Evolutionary conservation across 2,329 filamentous ascomycete species (phyloP).

Genomic region (Paramyrothecium roridum): DNA sequence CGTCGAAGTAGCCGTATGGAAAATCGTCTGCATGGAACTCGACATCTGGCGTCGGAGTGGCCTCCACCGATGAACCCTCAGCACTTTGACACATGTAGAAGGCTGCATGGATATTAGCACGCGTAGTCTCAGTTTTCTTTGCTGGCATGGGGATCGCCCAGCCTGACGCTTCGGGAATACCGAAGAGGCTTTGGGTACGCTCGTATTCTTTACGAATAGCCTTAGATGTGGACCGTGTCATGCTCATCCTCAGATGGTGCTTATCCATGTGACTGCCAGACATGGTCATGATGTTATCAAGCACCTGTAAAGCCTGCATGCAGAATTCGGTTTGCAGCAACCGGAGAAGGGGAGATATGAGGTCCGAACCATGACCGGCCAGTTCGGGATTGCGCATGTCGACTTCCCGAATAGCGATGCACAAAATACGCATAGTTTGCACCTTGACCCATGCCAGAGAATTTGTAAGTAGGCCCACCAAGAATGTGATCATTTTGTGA

Average conservation of each 20-base stretch:
- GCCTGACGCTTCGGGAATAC: slow-evolving; percentile 90
- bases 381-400: slow-evolving; percentile 93
- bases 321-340: slow-evolving; percentile 91
- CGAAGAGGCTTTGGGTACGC: slow-evolving; percentile 88
- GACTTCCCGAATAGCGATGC: slow-evolving; percentile 79
- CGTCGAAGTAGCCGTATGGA: slow-evolving; percentile 73
- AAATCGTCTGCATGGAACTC: slow-evolving; percentile 93
- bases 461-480: slow-evolving; percentile 90
- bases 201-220: slow-evolving; percentile 92
- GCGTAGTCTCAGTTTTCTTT: slow-evolving; percentile 79
- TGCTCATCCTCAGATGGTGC: slow-evolving; percentile 95
- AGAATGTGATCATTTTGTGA: slow-evolving; percentile 80
- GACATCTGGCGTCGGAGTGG: slow-evolving; percentile 75
- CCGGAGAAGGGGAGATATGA: slow-evolving; percentile 88
- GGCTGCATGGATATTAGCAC: slow-evolving; percentile 90
- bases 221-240: slow-evolving; percentile 84
- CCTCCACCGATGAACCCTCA: slow-evolving; percentile 54
- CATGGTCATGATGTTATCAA: slow-evolving; percentile 95
- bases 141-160: slow-evolving; percentile 96
- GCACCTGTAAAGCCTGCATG: slow-evolving; percentile 83
- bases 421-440: slow-evolving; percentile 88
- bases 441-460: slow-evolving; percentile 84
- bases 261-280: slow-evolving; percentile 89
- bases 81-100: slow-evolving; percentile 88
- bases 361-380: slow-evolving; percentile 84